A percentile compares a stretch with the other conserved stretches of the same genome.
phyloP scores from a whole-genome alignment of 768 basidiomycete species.

The Dioszegia aurantiaca region DNA sequence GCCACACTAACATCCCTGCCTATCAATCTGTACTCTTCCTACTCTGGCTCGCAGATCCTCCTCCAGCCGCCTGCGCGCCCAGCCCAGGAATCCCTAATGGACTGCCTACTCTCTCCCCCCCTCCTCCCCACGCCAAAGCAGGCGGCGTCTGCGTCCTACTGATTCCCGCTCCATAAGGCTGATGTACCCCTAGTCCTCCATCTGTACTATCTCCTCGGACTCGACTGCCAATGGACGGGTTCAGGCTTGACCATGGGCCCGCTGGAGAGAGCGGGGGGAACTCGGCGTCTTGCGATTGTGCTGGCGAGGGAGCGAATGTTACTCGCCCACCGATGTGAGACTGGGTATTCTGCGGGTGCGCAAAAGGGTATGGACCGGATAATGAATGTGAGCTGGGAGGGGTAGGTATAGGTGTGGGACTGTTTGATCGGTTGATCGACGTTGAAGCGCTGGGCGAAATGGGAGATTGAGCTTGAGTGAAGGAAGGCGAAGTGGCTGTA shows the following conservation, averaged over 20 bases:
- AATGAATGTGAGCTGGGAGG: constrained; percentile 7
- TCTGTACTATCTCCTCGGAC: constrained; percentile 3
- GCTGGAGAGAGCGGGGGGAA: constrained; percentile 21
- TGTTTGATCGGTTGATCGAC: background rate
- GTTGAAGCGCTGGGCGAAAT: constrained; percentile 5
- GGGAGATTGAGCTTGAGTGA: constrained; percentile 5
- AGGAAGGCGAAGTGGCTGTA: too few relatives aligned
- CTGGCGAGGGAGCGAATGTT: constrained; percentile 18
- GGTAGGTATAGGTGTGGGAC: constrained; percentile 6
- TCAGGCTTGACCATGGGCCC: constrained; percentile 20
- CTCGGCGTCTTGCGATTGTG: background rate
- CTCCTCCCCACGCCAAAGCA: constrained; percentile 1
- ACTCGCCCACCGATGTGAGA: background rate
- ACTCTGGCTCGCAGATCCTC: background rate
- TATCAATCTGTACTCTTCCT: constrained; percentile 5
- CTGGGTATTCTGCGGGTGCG: background rate
- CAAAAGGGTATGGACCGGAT: background rate
- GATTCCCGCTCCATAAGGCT: constrained; percentile 3
- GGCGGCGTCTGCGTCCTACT: constrained; percentile 18
- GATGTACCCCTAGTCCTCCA: background rate
- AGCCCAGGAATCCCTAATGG: constrained; percentile 3
- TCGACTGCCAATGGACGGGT: constrained; percentile 6
- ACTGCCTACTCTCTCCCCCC: constrained; percentile 11
- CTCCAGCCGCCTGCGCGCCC: too few relatives aligned
- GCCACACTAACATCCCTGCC: background rate